Base-by-base conservation (phyloP, 2,329 filamentous ascomycete species). In the Arthrobotrys conoides region DNA sequence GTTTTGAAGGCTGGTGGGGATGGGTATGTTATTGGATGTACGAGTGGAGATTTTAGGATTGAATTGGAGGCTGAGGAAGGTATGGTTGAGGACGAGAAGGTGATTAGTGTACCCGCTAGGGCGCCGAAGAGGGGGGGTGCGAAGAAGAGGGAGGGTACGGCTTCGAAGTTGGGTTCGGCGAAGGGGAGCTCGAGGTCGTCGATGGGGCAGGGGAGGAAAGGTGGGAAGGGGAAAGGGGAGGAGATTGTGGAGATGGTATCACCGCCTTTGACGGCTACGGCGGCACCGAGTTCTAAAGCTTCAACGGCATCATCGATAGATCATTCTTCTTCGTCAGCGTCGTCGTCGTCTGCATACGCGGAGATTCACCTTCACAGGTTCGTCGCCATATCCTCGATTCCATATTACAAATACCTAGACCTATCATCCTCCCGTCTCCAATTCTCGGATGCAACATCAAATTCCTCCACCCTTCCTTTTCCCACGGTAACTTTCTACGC, bases 331-430 rank as follows among this genome's bases (percentile, higher is more conserved):
- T n/a, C 41, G 14, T 46, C 38, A 2, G 3, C 27, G 3, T 30
- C 27, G 27, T n/a, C 41, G 14, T 46, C 38, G 10, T 53, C 49
- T 22, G 27, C 14, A 16, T 78, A 78, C 33, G 73, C 73, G 1
- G 73, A 78, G 22, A 57, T 78, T 44, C 64, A 61, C 14, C 30
- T 78, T 0, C 73, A 78, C 53, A 30, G 73, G 0, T 67, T 71
- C 33, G 48, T 78, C 18, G 30, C 36, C 41, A 46, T 69, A n/a
- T 20, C 63, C 9, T 78, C 67, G 14, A 71, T 78, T 22, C 68
- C 73, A 1, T 78, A 78, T 38, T 78, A 78, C 63, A 71, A 71
- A 57, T 78, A 78, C 55, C 73, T 78, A 3, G 16, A 38, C 14
- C 46, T 67, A 8, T 10, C 44, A 22, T 48, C 27, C 61, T 59